Evolutionary conservation across 176 grass and related monocot species (phyloP).

Genomic region (Ampelocalamus luodianensis): DNA sequence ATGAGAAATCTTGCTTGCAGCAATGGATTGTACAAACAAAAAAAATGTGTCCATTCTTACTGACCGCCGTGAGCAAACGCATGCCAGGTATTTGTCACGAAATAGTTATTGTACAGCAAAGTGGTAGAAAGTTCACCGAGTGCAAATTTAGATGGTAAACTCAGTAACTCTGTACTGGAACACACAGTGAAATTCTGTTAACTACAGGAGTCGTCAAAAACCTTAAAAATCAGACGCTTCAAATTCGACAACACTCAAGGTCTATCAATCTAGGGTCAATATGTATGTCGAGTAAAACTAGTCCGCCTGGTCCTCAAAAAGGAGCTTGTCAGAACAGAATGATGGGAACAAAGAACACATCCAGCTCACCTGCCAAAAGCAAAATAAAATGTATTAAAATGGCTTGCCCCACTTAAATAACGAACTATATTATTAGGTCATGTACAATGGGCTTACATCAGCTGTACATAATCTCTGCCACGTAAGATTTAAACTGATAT

Average conservation of each 20-base stretch:
- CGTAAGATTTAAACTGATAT: too few relatives aligned
- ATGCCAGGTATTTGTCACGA: not conserved
- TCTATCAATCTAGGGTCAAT: constrained; percentile 53
- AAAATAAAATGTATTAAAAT: constrained; percentile 27
- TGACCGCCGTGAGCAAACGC: not conserved
- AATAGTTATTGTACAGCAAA: not conserved
- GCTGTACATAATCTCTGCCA: too few relatives aligned
- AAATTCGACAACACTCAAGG: constrained; percentile 21
- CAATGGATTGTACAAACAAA: not conserved
- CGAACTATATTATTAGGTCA: not conserved
- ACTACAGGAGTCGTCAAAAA: not conserved
- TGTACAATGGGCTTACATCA: too few relatives aligned
- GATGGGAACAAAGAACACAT: not conserved
- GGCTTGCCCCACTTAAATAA: not conserved
- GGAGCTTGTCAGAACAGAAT: constrained; percentile 35
- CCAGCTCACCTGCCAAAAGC: constrained; percentile 39
- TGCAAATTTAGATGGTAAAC: constrained; percentile 29
- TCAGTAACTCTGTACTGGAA: constrained; percentile 18
- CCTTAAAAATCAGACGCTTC: constrained; percentile 8
- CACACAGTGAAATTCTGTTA: not conserved
- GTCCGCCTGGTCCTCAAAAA: constrained; percentile 26
- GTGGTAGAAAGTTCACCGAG: constrained; percentile 7
- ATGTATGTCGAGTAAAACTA: constrained; percentile 42
- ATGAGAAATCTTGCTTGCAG: not conserved
- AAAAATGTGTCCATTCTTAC: not conserved